Evolutionary conservation across 129 eudicot genomes (phyloP).

Genomic region (Apium graveolens): DNA sequence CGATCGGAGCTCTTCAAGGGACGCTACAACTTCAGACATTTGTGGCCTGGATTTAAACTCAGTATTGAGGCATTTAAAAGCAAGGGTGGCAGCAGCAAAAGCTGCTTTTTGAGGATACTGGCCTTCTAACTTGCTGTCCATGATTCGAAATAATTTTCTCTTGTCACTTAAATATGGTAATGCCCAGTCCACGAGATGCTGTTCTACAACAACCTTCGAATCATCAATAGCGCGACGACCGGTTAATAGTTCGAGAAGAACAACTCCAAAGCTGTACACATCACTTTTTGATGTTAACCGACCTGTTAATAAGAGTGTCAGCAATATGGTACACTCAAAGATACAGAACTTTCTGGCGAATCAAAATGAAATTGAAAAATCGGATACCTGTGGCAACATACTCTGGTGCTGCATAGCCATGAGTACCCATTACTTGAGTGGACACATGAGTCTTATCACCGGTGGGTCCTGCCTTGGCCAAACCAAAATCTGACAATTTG

Average conservation of each 20-base stretch:
- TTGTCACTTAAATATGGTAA: slow-evolving; percentile 76
- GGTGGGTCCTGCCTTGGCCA: slow-evolving; percentile 93
- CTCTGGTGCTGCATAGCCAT: slow-evolving; percentile 95
- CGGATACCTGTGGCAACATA: slow-evolving; percentile 79
- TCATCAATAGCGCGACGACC: slow-evolving; percentile 90
- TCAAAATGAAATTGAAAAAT: not conserved
- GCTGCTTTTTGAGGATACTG: slow-evolving; percentile 88
- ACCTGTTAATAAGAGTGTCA: slow-evolving; percentile 33
- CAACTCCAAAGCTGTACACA: slow-evolving; percentile 93
- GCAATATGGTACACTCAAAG: not conserved
- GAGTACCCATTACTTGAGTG: slow-evolving; percentile 94
- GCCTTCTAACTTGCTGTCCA: slow-evolving; percentile 82
- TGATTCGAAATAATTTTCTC: slow-evolving; percentile 64
- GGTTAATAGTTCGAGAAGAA: slow-evolving; percentile 63
- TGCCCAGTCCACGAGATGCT: slow-evolving; percentile 90
- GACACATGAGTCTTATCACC: slow-evolving; percentile 90
- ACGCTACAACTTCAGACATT: slow-evolving; percentile 58
- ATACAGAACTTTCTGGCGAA: not conserved
- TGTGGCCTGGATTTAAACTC: slow-evolving; percentile 71
- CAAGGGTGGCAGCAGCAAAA: slow-evolving; percentile 52
- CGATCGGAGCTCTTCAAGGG: slow-evolving; percentile 57
- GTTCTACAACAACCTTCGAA: slow-evolving; percentile 51
- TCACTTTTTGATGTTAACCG: slow-evolving; percentile 78
- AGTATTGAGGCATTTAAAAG: slow-evolving; percentile 49
- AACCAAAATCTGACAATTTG: slow-evolving; percentile 84